Percentiles rank a stretch among this genome's conserved stretches.
phyloP scores from a whole-genome alignment of 2,329 filamentous ascomycete species.

The Daldinia sp. region DNA sequence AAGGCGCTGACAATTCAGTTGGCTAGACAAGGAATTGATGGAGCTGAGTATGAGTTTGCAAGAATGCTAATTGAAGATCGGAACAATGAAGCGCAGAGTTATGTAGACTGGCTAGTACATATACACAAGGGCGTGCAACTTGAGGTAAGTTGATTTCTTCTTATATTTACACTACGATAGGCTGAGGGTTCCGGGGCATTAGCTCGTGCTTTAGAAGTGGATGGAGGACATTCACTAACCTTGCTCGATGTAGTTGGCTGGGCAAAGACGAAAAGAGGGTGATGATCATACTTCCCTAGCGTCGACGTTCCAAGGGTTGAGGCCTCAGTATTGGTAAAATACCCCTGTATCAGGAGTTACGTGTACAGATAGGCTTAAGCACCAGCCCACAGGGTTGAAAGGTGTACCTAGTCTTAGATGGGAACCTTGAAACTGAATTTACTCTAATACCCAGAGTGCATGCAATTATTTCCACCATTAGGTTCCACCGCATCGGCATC shows the following conservation, averaged over 20 bases:
- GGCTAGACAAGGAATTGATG: constrained; percentile 91
- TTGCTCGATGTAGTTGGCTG: constrained; percentile 65
- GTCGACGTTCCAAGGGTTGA: constrained; percentile 69
- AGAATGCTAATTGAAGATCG: constrained; percentile 90
- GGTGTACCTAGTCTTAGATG: constrained; percentile 37
- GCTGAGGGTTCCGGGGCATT: constrained; percentile 8
- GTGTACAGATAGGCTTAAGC: constrained; percentile 20
- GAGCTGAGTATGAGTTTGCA: constrained; percentile 96
- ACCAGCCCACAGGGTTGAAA: constrained; percentile 30
- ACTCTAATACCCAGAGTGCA: constrained; percentile 23
- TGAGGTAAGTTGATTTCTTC: constrained; percentile 69
- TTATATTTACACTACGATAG: constrained; percentile 19
- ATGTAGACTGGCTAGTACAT: constrained; percentile 98
- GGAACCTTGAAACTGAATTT: constrained; percentile 25
- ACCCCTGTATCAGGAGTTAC: constrained; percentile 20
- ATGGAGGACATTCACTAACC: constrained; percentile 40
- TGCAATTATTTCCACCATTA: constrained; percentile 10
- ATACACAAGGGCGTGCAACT: constrained; percentile 93
- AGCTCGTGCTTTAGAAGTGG: constrained; percentile 14
- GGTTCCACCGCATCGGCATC: constrained; percentile 33
- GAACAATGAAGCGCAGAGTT: constrained; percentile 97
- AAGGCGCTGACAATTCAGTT: constrained; percentile 92
- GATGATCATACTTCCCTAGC: constrained; percentile 62
- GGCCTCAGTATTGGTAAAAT: constrained; percentile 70
- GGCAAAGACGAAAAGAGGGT: constrained; percentile 78